Conservation (phyloP, 768 basidiomycete species). For the Serpula lacrymans region DNA sequence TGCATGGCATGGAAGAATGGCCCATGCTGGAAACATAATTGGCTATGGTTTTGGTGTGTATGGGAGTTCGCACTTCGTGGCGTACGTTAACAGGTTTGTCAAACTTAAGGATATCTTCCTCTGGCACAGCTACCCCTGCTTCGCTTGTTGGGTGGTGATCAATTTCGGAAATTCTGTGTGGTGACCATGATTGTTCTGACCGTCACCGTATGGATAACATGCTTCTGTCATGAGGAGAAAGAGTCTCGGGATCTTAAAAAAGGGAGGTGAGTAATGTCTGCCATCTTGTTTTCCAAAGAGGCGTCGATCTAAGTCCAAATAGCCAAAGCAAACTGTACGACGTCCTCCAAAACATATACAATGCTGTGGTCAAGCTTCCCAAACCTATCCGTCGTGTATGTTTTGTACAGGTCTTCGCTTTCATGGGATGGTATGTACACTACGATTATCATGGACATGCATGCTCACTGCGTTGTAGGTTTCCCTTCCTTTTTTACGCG, state of each 20-base stretch:
- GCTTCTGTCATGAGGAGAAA: conserved; percentile 79
- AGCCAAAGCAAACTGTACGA: conserved; percentile 58
- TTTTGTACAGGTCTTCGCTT: conserved; percentile 90
- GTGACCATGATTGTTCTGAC: conserved; percentile 78
- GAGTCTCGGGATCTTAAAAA: conserved; percentile 48
- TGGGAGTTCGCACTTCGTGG: not conserved
- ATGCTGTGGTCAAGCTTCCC: conserved; percentile 71
- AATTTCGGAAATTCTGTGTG: conserved; percentile 96
- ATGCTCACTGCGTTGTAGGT: conserved; percentile 45
- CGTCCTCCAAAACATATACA: conserved; percentile 74
- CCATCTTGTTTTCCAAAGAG: conserved; percentile 1
- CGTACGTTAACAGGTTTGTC: conserved; percentile 8
- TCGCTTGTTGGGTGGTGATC: conserved; percentile 78
- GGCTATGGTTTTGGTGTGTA: conserved; percentile 85
- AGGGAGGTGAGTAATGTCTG: conserved; percentile 34
- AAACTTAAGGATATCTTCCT: conserved; percentile 74
- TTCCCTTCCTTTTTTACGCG: conserved; percentile 94
- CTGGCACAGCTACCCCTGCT: conserved; percentile 77
- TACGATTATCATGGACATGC: not conserved
- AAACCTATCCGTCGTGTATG: conserved; percentile 86
- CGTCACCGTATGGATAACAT: conserved; percentile 84
- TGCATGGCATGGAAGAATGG: conserved; percentile 97
- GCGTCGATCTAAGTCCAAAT: not conserved
- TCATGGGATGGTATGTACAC: conserved; percentile 83
- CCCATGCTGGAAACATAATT: conserved; percentile 93